Evolutionary conservation across 2,329 filamentous ascomycete genomes (phyloP), one percentile per base, ranked within the genome.

Genomic region (Xylaria sp.): DNA sequence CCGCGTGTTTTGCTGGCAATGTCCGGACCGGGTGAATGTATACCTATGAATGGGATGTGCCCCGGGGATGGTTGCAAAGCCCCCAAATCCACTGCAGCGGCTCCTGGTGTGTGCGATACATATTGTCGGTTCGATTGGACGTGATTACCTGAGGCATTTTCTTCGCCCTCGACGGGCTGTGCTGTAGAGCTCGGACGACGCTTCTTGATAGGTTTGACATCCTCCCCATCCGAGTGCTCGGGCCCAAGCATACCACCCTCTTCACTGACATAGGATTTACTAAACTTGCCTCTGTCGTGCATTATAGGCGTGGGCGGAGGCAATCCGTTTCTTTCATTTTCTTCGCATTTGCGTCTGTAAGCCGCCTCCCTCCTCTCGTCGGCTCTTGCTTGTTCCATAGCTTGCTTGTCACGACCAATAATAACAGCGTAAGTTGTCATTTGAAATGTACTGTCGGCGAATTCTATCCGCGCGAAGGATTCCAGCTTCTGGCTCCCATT

Each of bases 381-480:
- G 57, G 78, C 78, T 44, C 81, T 79, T 21, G 85, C 85, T 67
- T 85, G 81, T 56, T 81, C 77, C 66, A 86, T 76, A 9, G 87
- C 87, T 54, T 81, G 77, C 69, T 87, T 82, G 74, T 93, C 90
- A 63, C 90, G 87, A 56, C 90, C 90, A 27, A 93, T 85, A 58
- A 90, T 85, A 68, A 93, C 84, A 54, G 85, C 83, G 68, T 88
- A 89, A 1, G 89, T 92, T 53, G 87, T 91, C 87, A 93, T 90
- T 75, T 91, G 90, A 74, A 91, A 93, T 58, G 87, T 84, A 71
- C 90, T 89, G 78, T 93, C 90, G 67, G 85, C 83, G 72, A 93
- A 93, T 69, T 88, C 85, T 63, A 93, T 79, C 54, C 81, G 79
- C 43, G 84, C 84, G 72, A 85, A 87, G 3, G 83, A 85, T 69